phyloP scores from a whole-genome alignment of 371 early-diverging fungal species.

The Funneliformis caledonium region DNA sequence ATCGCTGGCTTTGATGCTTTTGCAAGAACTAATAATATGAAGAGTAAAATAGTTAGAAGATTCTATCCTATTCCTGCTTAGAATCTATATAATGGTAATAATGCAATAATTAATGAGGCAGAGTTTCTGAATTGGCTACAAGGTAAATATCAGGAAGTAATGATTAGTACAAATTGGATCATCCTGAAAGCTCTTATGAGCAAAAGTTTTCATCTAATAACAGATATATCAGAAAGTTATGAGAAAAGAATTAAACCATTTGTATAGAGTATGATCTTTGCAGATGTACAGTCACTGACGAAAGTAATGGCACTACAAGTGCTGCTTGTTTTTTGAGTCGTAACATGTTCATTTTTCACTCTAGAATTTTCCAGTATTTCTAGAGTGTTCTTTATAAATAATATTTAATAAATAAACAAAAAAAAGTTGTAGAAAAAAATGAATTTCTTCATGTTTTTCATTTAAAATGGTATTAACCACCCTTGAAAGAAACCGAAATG shows the following conservation, averaged over 20 bases:
- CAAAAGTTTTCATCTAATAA: neutral
- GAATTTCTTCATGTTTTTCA: too few species aligned
- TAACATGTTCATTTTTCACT: too few species aligned
- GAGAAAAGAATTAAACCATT: neutral
- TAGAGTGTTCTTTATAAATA: too few species aligned
- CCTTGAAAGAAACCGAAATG: too few species aligned
- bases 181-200: neutral
- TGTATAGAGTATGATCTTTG: neutral
- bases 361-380: too few species aligned
- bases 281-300: too few species aligned
- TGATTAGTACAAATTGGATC: neutral
- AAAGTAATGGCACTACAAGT: too few species aligned
- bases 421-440: too few species aligned
- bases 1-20: too few species aligned
- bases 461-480: too few species aligned
- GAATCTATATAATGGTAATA: neutral
- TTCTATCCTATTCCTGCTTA: neutral
- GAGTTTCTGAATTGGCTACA: neutral
- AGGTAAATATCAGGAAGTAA: neutral
- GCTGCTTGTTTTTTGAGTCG: too few species aligned
- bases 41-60: neutral
- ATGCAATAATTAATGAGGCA: neutral
- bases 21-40: neutral
- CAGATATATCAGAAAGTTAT: conserved; percentile 7
- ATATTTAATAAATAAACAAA: too few species aligned